Percentiles rank a stretch among this genome's conserved stretches.
These are phyloP conservation scores for Geosmithia flava DNA, from an alignment of 2,329 filamentous ascomycete species.

Conservation along the genomic window DNA sequence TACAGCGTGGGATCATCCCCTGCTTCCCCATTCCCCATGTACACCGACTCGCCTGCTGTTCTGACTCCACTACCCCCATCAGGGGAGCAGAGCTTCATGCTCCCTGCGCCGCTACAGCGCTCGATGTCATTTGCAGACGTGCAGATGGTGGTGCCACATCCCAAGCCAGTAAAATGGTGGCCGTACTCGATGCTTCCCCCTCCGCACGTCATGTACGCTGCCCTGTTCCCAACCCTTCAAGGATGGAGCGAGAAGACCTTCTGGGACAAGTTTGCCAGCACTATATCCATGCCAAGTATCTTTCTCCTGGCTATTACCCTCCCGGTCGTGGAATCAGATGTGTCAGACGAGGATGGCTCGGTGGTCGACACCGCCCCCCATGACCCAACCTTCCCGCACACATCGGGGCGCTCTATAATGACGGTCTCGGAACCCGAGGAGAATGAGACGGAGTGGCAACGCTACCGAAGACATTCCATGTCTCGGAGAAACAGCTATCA, in stretches of 20 bases:
- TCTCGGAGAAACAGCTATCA: constrained; percentile 12
- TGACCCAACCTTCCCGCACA: constrained; percentile 6
- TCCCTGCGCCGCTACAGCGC: constrained; percentile 28
- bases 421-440: constrained; percentile 10
- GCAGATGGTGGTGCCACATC: constrained; percentile 21
- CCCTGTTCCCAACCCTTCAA: constrained; percentile 77
- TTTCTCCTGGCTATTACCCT: constrained; percentile 82
- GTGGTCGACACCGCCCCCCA: constrained; percentile 7
- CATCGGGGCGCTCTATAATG: background rate
- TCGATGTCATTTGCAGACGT: constrained; percentile 35
- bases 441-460: constrained; percentile 45
- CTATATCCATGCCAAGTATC: constrained; percentile 80
- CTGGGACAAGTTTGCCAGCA: constrained; percentile 72
- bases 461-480: constrained; percentile 37
- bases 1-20: constrained; percentile 34
- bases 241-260: constrained; percentile 71
- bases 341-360: constrained; percentile 28
- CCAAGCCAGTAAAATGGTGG: constrained; percentile 60
- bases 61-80: constrained; percentile 25
- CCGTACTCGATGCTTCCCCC: constrained; percentile 62
- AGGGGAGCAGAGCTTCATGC: constrained; percentile 36
- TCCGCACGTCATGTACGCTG: constrained; percentile 57
- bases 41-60: constrained; percentile 43
- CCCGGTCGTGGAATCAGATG: constrained; percentile 71
- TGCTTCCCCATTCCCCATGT: constrained; percentile 55